Percentiles rank a stretch among this genome's conserved stretches.
phyloP scores from a whole-genome alignment of 2,329 filamentous ascomycete genomes.

The Aspergillus ochraceus region DNA sequence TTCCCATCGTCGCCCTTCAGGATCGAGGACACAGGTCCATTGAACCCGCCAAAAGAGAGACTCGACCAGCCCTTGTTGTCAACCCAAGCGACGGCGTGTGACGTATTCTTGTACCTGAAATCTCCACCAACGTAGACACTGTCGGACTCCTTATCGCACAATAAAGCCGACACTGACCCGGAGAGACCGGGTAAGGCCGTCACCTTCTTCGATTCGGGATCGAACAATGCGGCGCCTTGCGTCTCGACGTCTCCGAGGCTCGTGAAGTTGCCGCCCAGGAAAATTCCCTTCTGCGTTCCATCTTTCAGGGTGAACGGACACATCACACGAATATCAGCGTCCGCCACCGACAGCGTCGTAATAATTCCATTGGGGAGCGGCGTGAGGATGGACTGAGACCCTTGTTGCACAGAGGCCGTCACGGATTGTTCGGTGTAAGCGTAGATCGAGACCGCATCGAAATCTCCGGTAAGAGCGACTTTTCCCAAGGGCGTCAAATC shows the following conservation, averaged over 20 bases:
- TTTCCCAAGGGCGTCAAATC: slow-evolving; percentile 77
- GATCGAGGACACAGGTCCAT: slow-evolving; percentile 86
- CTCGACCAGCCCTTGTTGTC: slow-evolving; percentile 69
- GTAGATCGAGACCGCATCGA: slow-evolving; percentile 87
- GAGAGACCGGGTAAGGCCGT: slow-evolving; percentile 76
- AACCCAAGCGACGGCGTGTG: slow-evolving; percentile 85
- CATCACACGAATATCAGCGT: slow-evolving; percentile 85
- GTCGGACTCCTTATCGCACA: slow-evolving; percentile 74
- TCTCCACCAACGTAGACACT: slow-evolving; percentile 90
- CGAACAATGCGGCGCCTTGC: slow-evolving; percentile 76
- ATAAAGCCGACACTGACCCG: slow-evolving; percentile 77
- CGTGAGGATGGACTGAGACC: slow-evolving; percentile 76
- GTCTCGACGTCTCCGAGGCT: slow-evolving; percentile 76
- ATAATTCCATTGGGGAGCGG: slow-evolving; percentile 85
- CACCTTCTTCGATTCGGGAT: slow-evolving; percentile 69
- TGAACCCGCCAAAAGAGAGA: slow-evolving; percentile 90
- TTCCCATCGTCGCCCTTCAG: slow-evolving; percentile 75
- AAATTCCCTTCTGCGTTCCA: slow-evolving; percentile 68
- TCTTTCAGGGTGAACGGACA: slow-evolving; percentile 71
- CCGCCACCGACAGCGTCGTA: slow-evolving; percentile 69
- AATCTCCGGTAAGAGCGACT: slow-evolving; percentile 84
- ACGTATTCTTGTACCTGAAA: slow-evolving; percentile 77
- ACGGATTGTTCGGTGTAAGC: slow-evolving; percentile 79
- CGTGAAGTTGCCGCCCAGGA: slow-evolving; percentile 94
- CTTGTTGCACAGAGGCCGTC: slow-evolving; percentile 61